Evolutionary conservation across 192 early-diverging fungal species (phyloP).

Genomic region (Kappamyces sp.): DNA sequence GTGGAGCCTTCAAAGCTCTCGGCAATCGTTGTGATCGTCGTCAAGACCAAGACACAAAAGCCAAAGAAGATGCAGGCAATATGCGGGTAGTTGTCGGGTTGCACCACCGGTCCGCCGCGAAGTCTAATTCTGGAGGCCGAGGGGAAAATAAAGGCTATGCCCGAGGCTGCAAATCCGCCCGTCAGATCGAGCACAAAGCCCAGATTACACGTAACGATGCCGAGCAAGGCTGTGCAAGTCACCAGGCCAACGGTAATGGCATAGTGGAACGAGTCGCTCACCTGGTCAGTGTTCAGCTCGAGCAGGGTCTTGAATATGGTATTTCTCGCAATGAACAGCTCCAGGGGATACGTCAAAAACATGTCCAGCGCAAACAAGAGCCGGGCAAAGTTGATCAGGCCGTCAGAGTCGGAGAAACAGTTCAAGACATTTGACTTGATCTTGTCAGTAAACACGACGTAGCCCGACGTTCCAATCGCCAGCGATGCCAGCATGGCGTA

Average conservation of each 20-base stretch:
- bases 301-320: neutral
- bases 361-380: slow-evolving; percentile 88
- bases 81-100: neutral
- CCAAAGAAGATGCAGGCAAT: neutral
- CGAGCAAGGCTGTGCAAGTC: neutral
- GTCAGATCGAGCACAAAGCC: neutral
- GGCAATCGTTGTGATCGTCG: no score
- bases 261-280: neutral
- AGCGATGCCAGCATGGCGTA: slow-evolving; percentile 66
- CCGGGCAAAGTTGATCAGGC: slow-evolving; percentile 80
- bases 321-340: slow-evolving; percentile 64
- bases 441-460: slow-evolving; percentile 74
- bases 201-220: neutral
- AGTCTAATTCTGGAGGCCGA: neutral
- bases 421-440: slow-evolving; percentile 85
- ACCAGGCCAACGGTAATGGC: neutral
- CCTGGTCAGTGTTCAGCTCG: neutral
- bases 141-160: slow-evolving; percentile 2
- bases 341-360: slow-evolving; percentile 89
- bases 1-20: no score
- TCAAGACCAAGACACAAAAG: neutral
- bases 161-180: slow-evolving; percentile 1
- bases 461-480: slow-evolving; percentile 67
- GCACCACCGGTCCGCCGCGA: neutral
- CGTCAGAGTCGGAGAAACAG: slow-evolving; percentile 74